phyloP scores from a whole-genome alignment of 495 filamentous ascomycete species.

The Penicillium daleae region DNA sequence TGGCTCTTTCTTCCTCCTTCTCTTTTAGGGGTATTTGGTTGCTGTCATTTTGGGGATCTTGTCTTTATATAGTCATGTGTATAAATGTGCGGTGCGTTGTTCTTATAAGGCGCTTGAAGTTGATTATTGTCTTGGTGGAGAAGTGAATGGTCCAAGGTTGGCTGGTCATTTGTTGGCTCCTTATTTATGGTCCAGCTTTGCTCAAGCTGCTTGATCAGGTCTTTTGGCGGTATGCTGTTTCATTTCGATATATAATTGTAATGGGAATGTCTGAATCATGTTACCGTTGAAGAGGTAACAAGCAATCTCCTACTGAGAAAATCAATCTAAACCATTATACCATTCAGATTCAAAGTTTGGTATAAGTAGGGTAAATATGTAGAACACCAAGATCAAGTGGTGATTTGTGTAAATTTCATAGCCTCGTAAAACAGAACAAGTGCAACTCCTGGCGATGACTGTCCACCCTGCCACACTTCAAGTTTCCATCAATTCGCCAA shows the following conservation, averaged over 20 bases:
- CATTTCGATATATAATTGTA: background rate
- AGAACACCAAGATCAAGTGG: background rate
- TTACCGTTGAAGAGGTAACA: background rate
- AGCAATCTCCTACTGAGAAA: background rate
- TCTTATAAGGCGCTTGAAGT: constrained; percentile 9
- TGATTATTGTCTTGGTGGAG: background rate
- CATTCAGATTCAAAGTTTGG: background rate
- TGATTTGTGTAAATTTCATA: constrained; percentile 23
- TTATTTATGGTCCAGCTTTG: background rate
- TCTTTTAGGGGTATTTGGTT: background rate
- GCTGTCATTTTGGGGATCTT: background rate
- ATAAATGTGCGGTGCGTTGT: constrained; percentile 18
- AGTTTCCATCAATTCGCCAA: background rate
- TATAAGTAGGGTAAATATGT: background rate
- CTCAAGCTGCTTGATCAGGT: background rate
- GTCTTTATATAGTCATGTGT: constrained; percentile 17
- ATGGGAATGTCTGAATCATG: background rate
- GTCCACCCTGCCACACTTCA: background rate
- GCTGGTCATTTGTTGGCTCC: background rate
- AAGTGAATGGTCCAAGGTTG: too few relatives aligned
- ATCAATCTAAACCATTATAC: background rate
- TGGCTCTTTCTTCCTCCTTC: background rate
- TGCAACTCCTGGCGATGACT: constrained; percentile 11
- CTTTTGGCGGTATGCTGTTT: background rate
- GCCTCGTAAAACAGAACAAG: constrained; percentile 26